These are phyloP conservation scores for Claviceps maximensis DNA, from an alignment of 2,329 filamentous ascomycete genomes.

Conservation along the genomic window DNA sequence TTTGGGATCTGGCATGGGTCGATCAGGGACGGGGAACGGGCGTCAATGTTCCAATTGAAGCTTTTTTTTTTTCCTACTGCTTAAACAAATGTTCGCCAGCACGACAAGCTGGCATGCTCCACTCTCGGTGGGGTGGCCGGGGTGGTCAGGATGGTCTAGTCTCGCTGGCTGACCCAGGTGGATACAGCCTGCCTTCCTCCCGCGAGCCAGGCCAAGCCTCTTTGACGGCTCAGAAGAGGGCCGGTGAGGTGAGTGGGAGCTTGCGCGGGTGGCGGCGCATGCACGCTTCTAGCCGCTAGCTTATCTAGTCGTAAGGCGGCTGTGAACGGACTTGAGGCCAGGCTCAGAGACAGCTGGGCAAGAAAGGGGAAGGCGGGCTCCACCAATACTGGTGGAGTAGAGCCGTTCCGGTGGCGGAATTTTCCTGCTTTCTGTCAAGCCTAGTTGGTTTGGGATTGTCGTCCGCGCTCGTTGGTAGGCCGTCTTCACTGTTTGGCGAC, in stretches of 20 bases:
- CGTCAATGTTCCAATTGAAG: neutral
- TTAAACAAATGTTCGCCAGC: neutral
- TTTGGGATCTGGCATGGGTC: neutral
- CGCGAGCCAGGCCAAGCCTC: neutral
- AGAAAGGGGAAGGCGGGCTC: conserved; percentile 1
- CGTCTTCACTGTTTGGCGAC: neutral
- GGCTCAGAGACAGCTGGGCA: neutral
- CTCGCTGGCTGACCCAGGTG: neutral
- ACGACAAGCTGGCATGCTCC: neutral
- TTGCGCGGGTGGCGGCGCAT: conserved; percentile 1
- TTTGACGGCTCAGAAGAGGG: neutral
- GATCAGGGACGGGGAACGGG: neutral
- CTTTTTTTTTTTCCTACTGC: neutral
- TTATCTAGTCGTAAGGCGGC: neutral
- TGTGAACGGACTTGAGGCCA: conserved; percentile 3
- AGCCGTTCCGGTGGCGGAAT: neutral
- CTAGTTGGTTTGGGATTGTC: neutral
- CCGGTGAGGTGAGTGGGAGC: neutral
- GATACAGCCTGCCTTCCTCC: neutral
- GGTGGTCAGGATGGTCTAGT: neutral
- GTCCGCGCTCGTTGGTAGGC: neutral
- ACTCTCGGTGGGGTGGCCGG: neutral
- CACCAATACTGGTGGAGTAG: neutral
- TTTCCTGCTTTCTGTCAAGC: neutral
- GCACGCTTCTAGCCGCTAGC: conserved; percentile 1